Conservation (phyloP, 2,329 filamentous ascomycete genomes). For the Coniella vitis region DNA sequence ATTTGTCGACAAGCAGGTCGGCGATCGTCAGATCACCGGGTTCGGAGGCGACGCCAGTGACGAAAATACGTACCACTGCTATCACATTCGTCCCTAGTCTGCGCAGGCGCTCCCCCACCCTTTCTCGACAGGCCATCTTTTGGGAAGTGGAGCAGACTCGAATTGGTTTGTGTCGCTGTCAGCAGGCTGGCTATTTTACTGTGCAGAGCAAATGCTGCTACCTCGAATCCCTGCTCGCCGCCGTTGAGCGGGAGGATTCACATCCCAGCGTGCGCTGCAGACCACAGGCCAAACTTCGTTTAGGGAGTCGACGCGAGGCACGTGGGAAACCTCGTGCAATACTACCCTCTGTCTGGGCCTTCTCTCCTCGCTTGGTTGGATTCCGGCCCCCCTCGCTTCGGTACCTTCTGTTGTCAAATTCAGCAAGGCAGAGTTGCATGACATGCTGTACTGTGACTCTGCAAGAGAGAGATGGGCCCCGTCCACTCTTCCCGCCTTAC, state of each 20-base stretch:
- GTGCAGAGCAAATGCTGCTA: no score
- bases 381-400: neutral
- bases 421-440: neutral
- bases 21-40: slow-evolving; percentile 1
- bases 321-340: slow-evolving; percentile 5
- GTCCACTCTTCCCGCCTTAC: no score
- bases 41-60: no score
- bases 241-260: slow-evolving; percentile 18
- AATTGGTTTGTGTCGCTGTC: no score
- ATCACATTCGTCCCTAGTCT: no score
- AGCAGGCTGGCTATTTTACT: no score
- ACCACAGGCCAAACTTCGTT: neutral
- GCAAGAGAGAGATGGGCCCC: slow-evolving; percentile 8
- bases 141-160: no score
- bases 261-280: slow-evolving; percentile 7
- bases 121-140: no score
- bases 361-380: slow-evolving; percentile 3
- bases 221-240: slow-evolving; percentile 13
- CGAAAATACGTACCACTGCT: no score
- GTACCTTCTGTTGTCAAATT: neutral
- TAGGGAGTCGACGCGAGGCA: neutral
- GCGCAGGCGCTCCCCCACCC: no score
- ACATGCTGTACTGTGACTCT: neutral
- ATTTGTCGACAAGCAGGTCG: neutral
- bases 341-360: neutral